phyloP scores from a whole-genome alignment of 2,329 filamentous ascomycete species.

The Reticulascus tulasneorum region DNA sequence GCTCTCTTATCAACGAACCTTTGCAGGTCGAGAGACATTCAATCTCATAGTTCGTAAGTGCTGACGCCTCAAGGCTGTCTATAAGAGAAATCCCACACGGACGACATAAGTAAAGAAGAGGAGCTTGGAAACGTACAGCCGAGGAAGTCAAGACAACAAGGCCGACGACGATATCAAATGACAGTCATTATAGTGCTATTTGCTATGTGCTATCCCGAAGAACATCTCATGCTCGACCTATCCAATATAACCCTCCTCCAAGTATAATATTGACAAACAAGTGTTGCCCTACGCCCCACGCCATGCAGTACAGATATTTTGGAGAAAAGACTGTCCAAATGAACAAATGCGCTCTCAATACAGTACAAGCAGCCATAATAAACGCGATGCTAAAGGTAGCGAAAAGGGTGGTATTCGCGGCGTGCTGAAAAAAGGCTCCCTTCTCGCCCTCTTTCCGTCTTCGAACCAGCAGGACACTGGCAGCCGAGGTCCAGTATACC shows the following conservation, averaged over 20 bases:
- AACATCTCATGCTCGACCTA: too few relatives aligned
- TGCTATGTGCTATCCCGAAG: too few relatives aligned
- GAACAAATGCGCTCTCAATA: constrained; percentile 83
- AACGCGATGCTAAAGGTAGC: constrained; percentile 59
- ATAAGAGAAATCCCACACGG: too few relatives aligned
- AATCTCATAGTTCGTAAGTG: too few relatives aligned
- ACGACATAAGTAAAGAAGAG: too few relatives aligned
- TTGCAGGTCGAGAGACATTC: too few relatives aligned
- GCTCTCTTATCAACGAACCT: background rate
- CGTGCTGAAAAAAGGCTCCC: constrained; percentile 44
- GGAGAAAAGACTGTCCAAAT: constrained; percentile 99
- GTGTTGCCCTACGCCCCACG: constrained; percentile 84
- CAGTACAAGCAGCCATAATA: constrained; percentile 86
- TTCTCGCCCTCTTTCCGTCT: constrained; percentile 20
- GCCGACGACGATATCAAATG: too few relatives aligned
- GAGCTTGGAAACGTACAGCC: too few relatives aligned
- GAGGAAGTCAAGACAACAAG: too few relatives aligned
- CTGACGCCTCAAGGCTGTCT: too few relatives aligned
- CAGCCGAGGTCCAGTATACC: constrained; percentile 77
- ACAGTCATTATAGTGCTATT: too few relatives aligned
- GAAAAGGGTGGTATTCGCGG: constrained; percentile 67
- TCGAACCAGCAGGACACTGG: constrained; percentile 53
- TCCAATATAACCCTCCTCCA: constrained; percentile 54
- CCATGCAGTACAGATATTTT: constrained; percentile 89
- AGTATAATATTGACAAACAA: constrained; percentile 64